Conservation (phyloP, 257 asterid genomes). For the Linderniella brevidens region DNA sequence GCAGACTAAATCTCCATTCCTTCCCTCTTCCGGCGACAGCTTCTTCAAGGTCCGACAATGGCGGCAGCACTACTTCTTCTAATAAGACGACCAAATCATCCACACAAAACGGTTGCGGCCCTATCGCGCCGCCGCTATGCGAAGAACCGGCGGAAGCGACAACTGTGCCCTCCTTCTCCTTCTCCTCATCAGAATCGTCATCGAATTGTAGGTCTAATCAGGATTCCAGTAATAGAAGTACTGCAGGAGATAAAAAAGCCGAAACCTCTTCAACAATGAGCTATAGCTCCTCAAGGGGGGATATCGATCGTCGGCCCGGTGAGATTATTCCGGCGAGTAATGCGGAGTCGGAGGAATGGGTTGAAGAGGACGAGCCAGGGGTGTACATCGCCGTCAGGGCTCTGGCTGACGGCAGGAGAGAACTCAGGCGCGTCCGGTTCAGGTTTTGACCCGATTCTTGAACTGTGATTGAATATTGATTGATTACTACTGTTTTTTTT, state of each 20-base stretch:
- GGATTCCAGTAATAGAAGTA: no score
- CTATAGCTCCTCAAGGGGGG: conserved; percentile 48
- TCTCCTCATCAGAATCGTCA: conserved; percentile 24
- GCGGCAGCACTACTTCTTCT: conserved; percentile 15
- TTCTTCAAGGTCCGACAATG: conserved; percentile 47
- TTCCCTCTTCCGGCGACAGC: conserved; percentile 42
- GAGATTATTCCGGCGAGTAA: conserved; percentile 44
- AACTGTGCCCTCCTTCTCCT: conserved; percentile 18
- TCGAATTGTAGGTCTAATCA: conserved; percentile 32
- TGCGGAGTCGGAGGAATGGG: conserved; percentile 52
- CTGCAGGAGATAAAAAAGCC: no score
- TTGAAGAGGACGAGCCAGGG: conserved; percentile 48
- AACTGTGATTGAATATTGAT: no score
- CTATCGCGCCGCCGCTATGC: conserved; percentile 44
- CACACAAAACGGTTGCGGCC: conserved; percentile 13
- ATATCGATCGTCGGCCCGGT: conserved; percentile 35
- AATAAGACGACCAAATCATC: no score
- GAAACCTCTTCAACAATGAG: no score
- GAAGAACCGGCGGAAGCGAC: conserved; percentile 24
- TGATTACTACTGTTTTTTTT: no score
- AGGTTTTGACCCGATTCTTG: conserved; percentile 15
- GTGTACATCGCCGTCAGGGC: conserved; percentile 43
- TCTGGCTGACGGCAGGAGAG: conserved; percentile 34
- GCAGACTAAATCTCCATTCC: conserved; percentile 49
- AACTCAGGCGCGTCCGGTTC: conserved; percentile 52